Evolutionary conservation across 257 asterid genomes (phyloP).

Genomic region (Hygrophila difformis): DNA sequence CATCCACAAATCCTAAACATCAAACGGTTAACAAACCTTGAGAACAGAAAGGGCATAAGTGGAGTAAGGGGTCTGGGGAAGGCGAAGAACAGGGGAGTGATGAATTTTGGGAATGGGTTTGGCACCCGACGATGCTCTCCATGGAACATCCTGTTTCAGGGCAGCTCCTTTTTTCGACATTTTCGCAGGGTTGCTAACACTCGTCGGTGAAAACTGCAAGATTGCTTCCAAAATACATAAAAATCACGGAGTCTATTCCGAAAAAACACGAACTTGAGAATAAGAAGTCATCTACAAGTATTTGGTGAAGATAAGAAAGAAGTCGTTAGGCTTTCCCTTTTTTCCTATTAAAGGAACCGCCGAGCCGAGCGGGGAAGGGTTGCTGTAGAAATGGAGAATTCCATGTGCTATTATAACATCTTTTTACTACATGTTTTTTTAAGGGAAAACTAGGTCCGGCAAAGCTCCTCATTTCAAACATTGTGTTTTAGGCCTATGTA

Average conservation of each 20-base stretch:
- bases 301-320: constrained; percentile 26
- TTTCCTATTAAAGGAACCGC: too few species aligned
- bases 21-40: constrained; percentile 70
- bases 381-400: too few species aligned
- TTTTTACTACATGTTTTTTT: too few species aligned
- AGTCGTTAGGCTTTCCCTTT: too few species aligned
- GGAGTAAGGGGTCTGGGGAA: constrained; percentile 55
- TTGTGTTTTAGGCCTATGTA: too few species aligned
- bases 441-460: too few species aligned
- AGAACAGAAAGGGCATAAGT: constrained; percentile 61
- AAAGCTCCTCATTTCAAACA: too few species aligned
- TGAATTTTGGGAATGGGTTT: constrained; percentile 83
- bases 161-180: constrained; percentile 63
- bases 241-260: not conserved
- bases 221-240: not conserved
- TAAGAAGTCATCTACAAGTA: too few species aligned
- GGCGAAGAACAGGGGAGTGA: constrained; percentile 71
- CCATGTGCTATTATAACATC: too few species aligned
- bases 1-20: too few species aligned
- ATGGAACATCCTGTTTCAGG: constrained; percentile 64
- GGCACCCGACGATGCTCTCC: constrained; percentile 66
- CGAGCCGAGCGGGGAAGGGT: too few species aligned
- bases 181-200: not conserved
- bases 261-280: not conserved
- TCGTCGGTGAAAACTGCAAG: not conserved